Conservation (phyloP, 1,284 basidiomycete genomes). For the Uromyces viciae-fabae region DNA sequence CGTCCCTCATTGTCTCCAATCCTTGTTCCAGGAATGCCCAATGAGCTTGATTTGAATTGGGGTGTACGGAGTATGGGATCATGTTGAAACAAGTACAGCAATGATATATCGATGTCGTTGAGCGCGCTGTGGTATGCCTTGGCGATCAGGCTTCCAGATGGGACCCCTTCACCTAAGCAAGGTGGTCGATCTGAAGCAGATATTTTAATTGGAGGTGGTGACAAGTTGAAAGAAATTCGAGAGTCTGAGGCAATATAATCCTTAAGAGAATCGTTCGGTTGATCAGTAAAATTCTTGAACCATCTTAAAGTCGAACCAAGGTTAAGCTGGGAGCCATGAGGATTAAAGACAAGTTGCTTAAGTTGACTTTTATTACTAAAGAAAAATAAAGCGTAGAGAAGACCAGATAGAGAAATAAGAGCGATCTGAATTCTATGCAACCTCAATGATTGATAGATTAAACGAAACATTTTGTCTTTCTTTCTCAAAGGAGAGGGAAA, state of each 20-base stretch:
- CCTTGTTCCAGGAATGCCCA: slow-evolving; percentile 51
- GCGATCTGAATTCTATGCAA: too few relatives aligned
- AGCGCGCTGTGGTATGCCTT: slow-evolving; percentile 26
- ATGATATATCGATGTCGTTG: slow-evolving; percentile 21
- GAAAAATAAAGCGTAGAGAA: neutral
- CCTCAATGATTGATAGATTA: too few relatives aligned
- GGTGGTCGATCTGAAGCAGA: slow-evolving; percentile 23
- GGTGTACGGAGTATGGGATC: slow-evolving; percentile 17
- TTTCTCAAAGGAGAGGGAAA: too few relatives aligned
- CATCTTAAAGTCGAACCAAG: neutral
- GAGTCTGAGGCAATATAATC: neutral
- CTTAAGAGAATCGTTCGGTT: neutral
- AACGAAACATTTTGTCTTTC: too few relatives aligned
- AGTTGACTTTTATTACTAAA: neutral
- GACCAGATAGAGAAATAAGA: neutral
- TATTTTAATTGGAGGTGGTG: slow-evolving; percentile 32
- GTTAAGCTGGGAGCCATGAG: neutral
- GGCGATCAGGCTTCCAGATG: neutral
- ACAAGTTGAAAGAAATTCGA: neutral
- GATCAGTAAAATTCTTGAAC: neutral
- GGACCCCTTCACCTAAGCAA: neutral
- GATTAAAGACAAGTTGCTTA: neutral
- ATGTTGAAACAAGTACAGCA: neutral
- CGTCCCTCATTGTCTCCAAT: slow-evolving; percentile 47
- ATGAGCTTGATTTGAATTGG: slow-evolving; percentile 22